Base-by-base conservation (phyloP, 331 rosid species). In the Arachis monticola region DNA sequence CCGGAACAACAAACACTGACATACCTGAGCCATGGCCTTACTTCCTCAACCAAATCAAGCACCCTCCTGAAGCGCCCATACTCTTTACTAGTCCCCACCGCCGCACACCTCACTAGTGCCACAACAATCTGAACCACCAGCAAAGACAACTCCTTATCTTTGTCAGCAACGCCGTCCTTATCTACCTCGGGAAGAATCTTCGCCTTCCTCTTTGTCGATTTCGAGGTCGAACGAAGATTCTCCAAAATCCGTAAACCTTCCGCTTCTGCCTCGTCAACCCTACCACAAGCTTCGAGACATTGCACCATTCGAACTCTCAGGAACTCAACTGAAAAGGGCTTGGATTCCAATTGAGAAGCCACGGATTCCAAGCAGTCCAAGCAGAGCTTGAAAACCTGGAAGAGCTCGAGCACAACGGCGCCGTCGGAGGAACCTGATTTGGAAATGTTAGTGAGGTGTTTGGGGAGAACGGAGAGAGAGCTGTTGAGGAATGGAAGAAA, bases 1-100 rank as follows among this genome's bases (percentile, higher is more conserved):
- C 61, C 53, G 9, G 52, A 77, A 75, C 64, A 31, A 71, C 12
- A 8, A 8, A 35, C 70, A 27, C 27, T 9, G 69, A 71, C 72
- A 53, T 41, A 88, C 99, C 92, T 78, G 75, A 88, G 79, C 97
- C 96, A 94, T 14, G 93, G 90, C 27, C 64, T 51, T 31, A 75
- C 86, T 89, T 92, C 99, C 76, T 90, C 93, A 35, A 85, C 83
- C 92, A 94, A 82, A 57, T 64, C 70, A 62, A 90, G 86, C 64
- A 88, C 87, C 72, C 77, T 75, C 74, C 72, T 68, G 64, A 76
- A 88, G 35, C 72, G 83, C 5, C 4, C 83, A 30, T 67, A 77
- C 1, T 86, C 92, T 61, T 83, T 83, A n/a, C 82, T 81, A 22
- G 60, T 69, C 46, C 85, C 85, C 81, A 47, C 12, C 3, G 91